Percentiles rank a stretch among this genome's conserved stretches.
phyloP scores from a whole-genome alignment of 176 grass and related monocot genomes.

The Musa beccarii region DNA sequence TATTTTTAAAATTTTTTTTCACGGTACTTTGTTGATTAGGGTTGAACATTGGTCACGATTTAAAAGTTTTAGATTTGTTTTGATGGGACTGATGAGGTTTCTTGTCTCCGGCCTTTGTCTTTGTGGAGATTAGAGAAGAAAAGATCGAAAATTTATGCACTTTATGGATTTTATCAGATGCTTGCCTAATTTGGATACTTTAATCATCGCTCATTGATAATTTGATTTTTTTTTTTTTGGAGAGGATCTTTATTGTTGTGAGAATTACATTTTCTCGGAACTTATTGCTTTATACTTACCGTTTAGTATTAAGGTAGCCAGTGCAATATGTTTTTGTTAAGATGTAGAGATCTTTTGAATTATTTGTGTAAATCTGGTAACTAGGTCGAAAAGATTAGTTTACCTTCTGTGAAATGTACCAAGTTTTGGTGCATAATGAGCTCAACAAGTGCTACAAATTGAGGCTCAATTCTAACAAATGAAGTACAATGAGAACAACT shows the following conservation, averaged over 20 bases:
- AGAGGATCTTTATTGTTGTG: background rate
- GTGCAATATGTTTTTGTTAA: background rate
- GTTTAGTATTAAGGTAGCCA: background rate
- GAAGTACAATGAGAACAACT: background rate
- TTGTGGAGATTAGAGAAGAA: background rate
- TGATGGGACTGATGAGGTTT: background rate
- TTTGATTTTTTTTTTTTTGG: background rate
- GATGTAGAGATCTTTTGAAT: background rate
- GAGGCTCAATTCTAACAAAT: background rate
- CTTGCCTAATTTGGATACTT: background rate
- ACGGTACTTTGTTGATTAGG: background rate
- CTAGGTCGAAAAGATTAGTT: background rate
- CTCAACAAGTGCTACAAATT: background rate
- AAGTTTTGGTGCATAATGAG: background rate
- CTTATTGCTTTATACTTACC: background rate
- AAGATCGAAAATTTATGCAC: background rate
- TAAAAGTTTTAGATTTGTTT: background rate
- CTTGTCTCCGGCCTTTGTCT: background rate
- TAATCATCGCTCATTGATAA: background rate
- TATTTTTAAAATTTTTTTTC: background rate
- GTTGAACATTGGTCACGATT: background rate
- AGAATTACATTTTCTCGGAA: background rate
- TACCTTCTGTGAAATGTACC: background rate
- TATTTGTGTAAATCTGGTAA: background rate
- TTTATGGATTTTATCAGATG: background rate